Base-by-base conservation (phyloP, 2,329 filamentous ascomycete species). In the Microsporum ferrugineum region DNA sequence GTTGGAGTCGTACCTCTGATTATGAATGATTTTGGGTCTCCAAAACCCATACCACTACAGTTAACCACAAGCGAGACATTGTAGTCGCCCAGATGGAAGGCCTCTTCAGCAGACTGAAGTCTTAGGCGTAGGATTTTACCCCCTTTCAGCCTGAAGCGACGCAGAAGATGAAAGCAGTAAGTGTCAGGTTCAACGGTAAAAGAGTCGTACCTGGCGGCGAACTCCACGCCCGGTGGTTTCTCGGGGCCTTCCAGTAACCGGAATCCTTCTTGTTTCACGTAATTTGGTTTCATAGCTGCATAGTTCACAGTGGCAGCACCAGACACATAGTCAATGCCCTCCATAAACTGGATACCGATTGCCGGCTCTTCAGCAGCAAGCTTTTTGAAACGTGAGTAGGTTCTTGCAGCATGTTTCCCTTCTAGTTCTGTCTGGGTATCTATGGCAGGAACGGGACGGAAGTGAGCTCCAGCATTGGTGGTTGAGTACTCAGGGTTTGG, bases 391-490 rank as follows among this genome's bases (percentile, higher is more conserved):
- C 68, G 67, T 0, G 71, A 61, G 53, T 73, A 77, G 1, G 77
- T 78, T 17, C 68, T 68, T 12, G 68, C 65, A 2, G 72, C 75
- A 66, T 77, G 72, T 12, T 64, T 41, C 33, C 70, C 69, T 66
- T 79, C 75, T 5, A 68, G 64, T 41, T 69, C 59, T 34, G 69
- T 62, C 65, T 76, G 72, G 31, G 76, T 65, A 1, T 71, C 70
- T 27, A 69, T 66, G 5, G 71, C 73, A 0, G 76, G 77, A 2
- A 78, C 72, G 0, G 77, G 77, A 0, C 77, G 73, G 63, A 77
- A 78, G 66, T 79, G 77, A 1, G 76, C 77, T 29, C 77, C 77
- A 0, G 77, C 76, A 73, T 75, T 77, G 34, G 74, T 73, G 1
- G 76, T 78, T 45, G 77, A 71, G 66, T 79, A 79, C 14, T 75